phyloP scores from a whole-genome alignment of 2,329 filamentous ascomycete genomes.

The Nemania sp. region DNA sequence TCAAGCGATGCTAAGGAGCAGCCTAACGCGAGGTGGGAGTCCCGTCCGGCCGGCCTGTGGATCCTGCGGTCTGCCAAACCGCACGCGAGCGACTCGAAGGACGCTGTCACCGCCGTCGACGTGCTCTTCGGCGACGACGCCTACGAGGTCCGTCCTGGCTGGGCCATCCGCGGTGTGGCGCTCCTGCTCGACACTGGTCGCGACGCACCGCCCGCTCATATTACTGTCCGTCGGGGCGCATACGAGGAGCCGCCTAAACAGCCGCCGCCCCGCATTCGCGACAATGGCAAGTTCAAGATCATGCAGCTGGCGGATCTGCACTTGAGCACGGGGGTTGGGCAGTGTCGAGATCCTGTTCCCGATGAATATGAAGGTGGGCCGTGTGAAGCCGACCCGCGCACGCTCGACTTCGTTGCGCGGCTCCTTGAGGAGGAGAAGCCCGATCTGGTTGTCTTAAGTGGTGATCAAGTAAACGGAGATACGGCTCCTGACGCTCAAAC shows the following conservation, averaged over 20 bases:
- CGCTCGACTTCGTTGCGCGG: constrained; percentile 82
- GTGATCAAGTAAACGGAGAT: constrained; percentile 94
- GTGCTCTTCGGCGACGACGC: constrained; percentile 89
- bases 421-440: constrained; percentile 92
- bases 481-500: constrained; percentile 89
- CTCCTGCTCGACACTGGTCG: constrained; percentile 69
- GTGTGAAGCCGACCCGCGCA: constrained; percentile 90
- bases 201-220: constrained; percentile 67
- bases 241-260: constrained; percentile 68
- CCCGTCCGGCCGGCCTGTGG: constrained; percentile 77
- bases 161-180: constrained; percentile 76
- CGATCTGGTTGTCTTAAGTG: constrained; percentile 86
- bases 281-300: constrained; percentile 95
- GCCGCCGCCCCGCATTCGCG: constrained; percentile 70
- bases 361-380: constrained; percentile 70
- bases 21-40: constrained; percentile 73
- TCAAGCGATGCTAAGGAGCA: constrained; percentile 57
- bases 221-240: constrained; percentile 77
- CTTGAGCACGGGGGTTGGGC: constrained; percentile 84
- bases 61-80: constrained; percentile 73
- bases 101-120: constrained; percentile 79
- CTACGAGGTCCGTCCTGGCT: constrained; percentile 83
- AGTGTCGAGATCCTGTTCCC: constrained; percentile 84
- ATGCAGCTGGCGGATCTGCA: constrained; percentile 96
- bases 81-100: constrained; percentile 73